Evolutionary conservation across 2,329 filamentous ascomycete species (phyloP).

Genomic region (Colletotrichum godetiae): DNA sequence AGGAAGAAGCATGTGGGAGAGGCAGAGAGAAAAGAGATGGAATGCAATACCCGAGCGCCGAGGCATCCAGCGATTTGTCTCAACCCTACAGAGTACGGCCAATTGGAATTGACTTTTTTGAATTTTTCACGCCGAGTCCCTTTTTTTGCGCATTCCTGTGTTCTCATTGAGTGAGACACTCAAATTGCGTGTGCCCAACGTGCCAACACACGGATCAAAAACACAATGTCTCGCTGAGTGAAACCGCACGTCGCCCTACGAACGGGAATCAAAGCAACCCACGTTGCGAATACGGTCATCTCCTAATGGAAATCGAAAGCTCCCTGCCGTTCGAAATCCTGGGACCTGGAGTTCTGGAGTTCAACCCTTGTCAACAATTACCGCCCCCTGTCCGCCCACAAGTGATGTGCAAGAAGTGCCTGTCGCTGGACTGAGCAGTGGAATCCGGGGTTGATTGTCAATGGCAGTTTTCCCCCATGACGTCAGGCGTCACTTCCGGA

Average conservation of each 20-base stretch:
- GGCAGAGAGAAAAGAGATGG: background rate
- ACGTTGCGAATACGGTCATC: background rate
- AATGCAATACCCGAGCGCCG: background rate
- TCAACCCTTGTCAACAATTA: background rate
- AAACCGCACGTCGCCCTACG: background rate
- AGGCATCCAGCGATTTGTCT: background rate
- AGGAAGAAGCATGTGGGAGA: background rate
- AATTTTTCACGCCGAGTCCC: background rate
- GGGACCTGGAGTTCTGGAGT: background rate
- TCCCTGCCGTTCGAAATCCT: background rate
- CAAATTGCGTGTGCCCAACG: background rate
- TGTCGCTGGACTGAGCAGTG: too few relatives aligned
- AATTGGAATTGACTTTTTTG: background rate
- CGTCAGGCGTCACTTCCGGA: background rate
- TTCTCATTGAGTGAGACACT: background rate
- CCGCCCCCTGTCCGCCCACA: background rate
- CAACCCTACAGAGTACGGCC: background rate
- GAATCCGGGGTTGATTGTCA: background rate
- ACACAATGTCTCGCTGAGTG: background rate
- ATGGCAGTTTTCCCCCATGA: background rate
- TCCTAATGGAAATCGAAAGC: background rate
- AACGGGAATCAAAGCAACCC: background rate
- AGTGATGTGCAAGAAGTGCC: background rate
- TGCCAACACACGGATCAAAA: background rate
- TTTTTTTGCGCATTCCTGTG: background rate